Evolutionary conservation across 495 filamentous ascomycete species (phyloP).

Genomic region (Daldinia concentrica): DNA sequence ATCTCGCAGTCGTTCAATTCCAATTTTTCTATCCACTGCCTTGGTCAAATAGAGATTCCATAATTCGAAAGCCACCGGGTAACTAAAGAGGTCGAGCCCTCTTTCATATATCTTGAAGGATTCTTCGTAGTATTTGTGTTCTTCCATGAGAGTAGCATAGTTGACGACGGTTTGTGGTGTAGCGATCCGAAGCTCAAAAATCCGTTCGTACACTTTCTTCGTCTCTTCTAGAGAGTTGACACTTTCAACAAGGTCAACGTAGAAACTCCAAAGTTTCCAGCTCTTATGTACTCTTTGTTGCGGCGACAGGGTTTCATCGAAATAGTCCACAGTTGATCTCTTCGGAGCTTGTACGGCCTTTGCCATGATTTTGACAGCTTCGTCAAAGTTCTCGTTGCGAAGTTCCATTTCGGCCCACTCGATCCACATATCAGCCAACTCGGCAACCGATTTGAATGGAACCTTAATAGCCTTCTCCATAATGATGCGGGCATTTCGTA

Average conservation of each 20-base stretch:
- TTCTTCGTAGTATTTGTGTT: constrained; percentile 95
- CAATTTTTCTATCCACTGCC: constrained; percentile 92
- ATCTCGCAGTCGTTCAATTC: constrained; percentile 92
- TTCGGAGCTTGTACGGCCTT: constrained; percentile 97
- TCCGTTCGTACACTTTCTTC: constrained; percentile 91
- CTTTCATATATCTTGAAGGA: constrained; percentile 98
- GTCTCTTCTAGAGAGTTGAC: constrained; percentile 92
- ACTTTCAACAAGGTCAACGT: constrained; percentile 97
- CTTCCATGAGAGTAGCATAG: constrained; percentile 95
- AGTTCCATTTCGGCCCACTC: constrained; percentile 99
- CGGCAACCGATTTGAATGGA: constrained; percentile 92
- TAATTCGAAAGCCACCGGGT: constrained; percentile 96
- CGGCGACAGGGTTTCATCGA: constrained; percentile 91
- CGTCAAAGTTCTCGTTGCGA: constrained; percentile 93
- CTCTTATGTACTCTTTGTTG: constrained; percentile 98
- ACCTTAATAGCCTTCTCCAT: constrained; percentile 98
- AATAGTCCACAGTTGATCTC: constrained; percentile 95
- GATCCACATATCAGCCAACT: constrained; percentile 97
- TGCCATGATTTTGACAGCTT: constrained; percentile 93
- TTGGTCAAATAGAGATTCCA: constrained; percentile 99
- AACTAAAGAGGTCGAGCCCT: constrained; percentile 94
- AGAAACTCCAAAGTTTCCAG: constrained; percentile 99
- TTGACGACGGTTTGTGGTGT: constrained; percentile 99
- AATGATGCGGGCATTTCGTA: constrained; percentile 86
- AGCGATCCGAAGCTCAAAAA: constrained; percentile 97